Conservation (phyloP, 306 rosid species). For the Cucumis hystrix region DNA sequence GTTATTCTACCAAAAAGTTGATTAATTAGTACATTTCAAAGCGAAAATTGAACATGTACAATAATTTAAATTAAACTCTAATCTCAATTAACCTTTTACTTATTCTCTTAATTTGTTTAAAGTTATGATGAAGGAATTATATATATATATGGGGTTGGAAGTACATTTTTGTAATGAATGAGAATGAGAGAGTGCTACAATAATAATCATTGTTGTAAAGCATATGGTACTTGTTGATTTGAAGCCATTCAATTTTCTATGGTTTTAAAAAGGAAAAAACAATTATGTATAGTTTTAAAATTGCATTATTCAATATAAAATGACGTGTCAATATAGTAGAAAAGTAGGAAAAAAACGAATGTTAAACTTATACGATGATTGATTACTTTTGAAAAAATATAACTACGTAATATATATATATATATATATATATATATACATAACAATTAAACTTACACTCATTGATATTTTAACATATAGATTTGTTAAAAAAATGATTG, state of each 20-base stretch:
- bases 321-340: too few relatives aligned
- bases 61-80: neutral
- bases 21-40: neutral
- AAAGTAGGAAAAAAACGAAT: neutral
- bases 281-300: neutral
- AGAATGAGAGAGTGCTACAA: neutral
- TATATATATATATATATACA: too few relatives aligned
- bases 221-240: neutral
- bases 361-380: neutral
- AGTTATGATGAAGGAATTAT: neutral
- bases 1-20: neutral
- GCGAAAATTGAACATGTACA: neutral
- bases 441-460: too few relatives aligned
- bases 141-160: neutral
- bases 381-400: neutral
- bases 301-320: neutral
- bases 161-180: neutral
- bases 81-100: too few relatives aligned
- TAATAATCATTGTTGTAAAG: neutral
- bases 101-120: neutral
- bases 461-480: too few relatives aligned
- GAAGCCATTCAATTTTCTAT: neutral
- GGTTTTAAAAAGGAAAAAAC: too few relatives aligned
- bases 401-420: too few relatives aligned
- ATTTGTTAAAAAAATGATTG: too few relatives aligned